phyloP scores from a whole-genome alignment of 2,329 filamentous ascomycete genomes.

The Ophiostoma sp. region DNA sequence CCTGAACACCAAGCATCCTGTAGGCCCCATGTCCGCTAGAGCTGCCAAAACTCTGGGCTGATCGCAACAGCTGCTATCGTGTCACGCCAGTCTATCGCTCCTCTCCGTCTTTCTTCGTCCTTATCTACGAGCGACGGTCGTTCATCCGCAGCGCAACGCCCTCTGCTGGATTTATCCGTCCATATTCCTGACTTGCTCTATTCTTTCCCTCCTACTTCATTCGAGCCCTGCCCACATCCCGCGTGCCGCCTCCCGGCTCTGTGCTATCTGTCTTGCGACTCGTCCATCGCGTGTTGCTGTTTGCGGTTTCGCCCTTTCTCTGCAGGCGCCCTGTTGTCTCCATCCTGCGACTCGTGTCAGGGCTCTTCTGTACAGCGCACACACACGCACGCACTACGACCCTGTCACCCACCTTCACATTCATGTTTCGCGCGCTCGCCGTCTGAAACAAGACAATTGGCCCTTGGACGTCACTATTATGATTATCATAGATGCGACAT shows the following conservation, averaged over 20 bases:
- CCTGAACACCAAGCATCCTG: too few species aligned
- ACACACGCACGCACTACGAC: background rate
- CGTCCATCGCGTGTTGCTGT: background rate
- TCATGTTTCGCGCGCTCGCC: background rate
- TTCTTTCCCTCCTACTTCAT: background rate
- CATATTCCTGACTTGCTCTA: background rate
- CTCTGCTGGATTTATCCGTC: background rate
- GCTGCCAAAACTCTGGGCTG: too few species aligned
- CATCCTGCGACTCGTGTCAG: background rate
- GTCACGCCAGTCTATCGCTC: background rate
- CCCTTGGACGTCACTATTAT: background rate
- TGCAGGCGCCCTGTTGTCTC: background rate
- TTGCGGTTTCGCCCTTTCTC: background rate
- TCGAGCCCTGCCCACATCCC: background rate
- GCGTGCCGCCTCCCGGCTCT: background rate
- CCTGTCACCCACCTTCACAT: background rate
- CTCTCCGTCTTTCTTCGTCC: background rate
- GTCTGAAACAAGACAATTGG: slow-evolving; percentile 4
- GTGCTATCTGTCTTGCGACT: background rate
- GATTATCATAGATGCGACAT: background rate
- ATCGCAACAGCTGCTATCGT: background rate
- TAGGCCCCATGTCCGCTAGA: too few species aligned
- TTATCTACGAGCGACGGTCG: background rate
- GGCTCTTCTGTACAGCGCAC: background rate
- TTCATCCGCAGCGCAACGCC: background rate